These are phyloP conservation scores for Polygonum aviculare DNA, from an alignment of 148 eudicot genomes.

Conservation along the genomic window DNA sequence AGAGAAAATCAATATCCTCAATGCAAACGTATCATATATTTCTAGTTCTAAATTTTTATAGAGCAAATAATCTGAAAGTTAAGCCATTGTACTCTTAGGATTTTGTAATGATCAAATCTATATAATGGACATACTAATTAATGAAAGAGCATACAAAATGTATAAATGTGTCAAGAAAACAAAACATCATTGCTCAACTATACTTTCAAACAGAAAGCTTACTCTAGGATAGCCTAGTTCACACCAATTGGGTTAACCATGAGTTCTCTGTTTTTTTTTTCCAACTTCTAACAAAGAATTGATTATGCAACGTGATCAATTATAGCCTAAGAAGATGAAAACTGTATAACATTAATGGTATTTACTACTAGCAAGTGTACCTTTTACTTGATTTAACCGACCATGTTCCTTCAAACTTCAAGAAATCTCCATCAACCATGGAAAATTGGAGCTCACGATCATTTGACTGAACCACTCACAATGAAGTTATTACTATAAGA, in stretches of 20 bases:
- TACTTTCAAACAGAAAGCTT: not conserved
- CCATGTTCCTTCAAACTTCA: slow-evolving; percentile 99
- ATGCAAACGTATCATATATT: no score
- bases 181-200: not conserved
- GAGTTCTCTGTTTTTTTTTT: no score
- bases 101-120: no score
- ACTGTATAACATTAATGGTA: not conserved
- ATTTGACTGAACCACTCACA: slow-evolving; percentile 39
- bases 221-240: not conserved
- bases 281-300: not conserved
- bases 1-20: no score
- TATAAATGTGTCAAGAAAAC: slow-evolving; percentile 1
- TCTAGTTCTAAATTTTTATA: no score
- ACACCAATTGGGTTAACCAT: not conserved
- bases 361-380: slow-evolving; percentile 20
- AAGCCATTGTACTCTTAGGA: no score
- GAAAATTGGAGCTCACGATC: slow-evolving; percentile 80
- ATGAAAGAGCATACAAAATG: not conserved
- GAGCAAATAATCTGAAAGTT: no score
- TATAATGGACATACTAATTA: not conserved
- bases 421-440: slow-evolving; percentile 98
- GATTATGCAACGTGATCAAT: not conserved
- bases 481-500: not conserved
- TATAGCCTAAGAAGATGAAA: not conserved
- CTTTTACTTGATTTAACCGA: slow-evolving; percentile 53